Evolutionary conservation across 2,329 filamentous ascomycete species (phyloP), one percentile per base, ranked within the genome.

Genomic region (Colletotrichum musae): DNA sequence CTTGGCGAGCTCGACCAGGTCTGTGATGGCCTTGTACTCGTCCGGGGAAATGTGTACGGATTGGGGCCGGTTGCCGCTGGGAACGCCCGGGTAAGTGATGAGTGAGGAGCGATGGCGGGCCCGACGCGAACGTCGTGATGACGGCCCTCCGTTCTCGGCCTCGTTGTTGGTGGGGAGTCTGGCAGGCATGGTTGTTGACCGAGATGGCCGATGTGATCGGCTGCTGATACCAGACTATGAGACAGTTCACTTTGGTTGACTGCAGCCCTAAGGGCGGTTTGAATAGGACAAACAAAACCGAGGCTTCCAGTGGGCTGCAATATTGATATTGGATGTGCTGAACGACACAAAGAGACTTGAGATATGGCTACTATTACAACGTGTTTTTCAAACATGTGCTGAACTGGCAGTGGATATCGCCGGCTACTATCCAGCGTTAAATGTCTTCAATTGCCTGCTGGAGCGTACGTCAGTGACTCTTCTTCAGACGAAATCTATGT

Each of bases 1-100:
- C 13, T 65, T 68, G 54, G 66, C 66, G 24, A 68, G 28, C 12
- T 59, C 61, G 15, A 68, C 66, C 15, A 68, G 66, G n/a, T 65
- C 61, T 16, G 28, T 65, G n/a, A 68, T 65, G 61, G 66, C 54
- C 41, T 68, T 65, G 41, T 65, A 68, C 41, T 68, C 66, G 9
- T 68, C 66, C 4, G 48, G 61, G 2, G 66, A 68, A n/a, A 68
- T 65, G 13, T 68, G 66, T 1, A 68, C 61, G 0, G 66, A 68
- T 15, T 47, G 41, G 2, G 54, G 53, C 50, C 66, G 61, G 4
- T 59, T 36, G 18, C 32, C 32, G 15, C 24, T 56, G 41, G 54
- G n/a, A 21, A 50, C n/a, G 5, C 66, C 61, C 3, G 66, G 66
- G 21, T 43, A 59, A 10, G 48, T 68, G 9, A 68, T n/a, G 10